Conservation (phyloP, 495 filamentous ascomycete genomes). For the Neurospora tetrasperma region DNA sequence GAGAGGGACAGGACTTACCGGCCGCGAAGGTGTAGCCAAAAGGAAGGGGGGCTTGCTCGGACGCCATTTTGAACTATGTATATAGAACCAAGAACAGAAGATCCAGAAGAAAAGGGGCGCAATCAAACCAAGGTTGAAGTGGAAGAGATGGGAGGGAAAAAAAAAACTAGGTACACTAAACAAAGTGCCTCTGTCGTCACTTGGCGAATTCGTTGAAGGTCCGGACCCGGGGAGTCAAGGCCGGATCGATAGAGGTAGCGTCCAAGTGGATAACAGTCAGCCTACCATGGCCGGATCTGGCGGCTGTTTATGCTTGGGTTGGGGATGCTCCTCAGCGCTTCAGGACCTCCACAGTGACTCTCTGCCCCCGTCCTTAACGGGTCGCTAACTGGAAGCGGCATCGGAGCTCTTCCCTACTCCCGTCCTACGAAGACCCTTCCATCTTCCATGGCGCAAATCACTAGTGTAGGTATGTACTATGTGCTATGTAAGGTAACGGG, state of each 20-base stretch:
- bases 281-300: neutral
- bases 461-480: neutral
- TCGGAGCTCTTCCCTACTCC: neutral
- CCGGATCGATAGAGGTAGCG: neutral
- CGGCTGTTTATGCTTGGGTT: neutral
- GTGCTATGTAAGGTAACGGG: no score
- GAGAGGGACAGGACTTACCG: slow-evolving; percentile 12
- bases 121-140: neutral
- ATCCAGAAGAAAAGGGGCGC: slow-evolving; percentile 4
- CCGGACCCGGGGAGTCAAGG: neutral
- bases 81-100: neutral
- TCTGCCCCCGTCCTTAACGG: neutral
- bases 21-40: slow-evolving; percentile 29
- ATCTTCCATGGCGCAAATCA: neutral
- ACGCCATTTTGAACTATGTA: slow-evolving; percentile 16
- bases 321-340: neutral
- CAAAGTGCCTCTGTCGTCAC: neutral
- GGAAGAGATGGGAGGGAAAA: slow-evolving; percentile 1
- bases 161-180: neutral
- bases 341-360: neutral
- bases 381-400: neutral
- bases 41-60: slow-evolving; percentile 23
- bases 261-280: neutral
- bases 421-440: neutral
- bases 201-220: neutral